A percentile compares a stretch with the other conserved stretches of the same genome.
These are phyloP conservation scores for Trichoderma oligosporum DNA, from an alignment of 2,329 filamentous ascomycete species.

Conservation along the genomic window DNA sequence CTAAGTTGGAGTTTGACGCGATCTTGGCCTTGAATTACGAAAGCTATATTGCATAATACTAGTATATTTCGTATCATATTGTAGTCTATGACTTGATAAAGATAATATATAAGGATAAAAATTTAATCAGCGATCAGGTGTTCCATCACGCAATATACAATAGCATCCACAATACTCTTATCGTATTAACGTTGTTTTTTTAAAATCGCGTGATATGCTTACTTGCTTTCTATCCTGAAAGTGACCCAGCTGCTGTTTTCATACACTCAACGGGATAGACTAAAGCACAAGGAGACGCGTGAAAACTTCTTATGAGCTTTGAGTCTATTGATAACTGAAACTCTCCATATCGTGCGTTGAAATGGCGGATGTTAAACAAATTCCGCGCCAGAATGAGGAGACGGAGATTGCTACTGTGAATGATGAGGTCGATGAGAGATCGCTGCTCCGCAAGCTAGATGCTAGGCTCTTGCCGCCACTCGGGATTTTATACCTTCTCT, in stretches of 20 bases:
- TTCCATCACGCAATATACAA: background rate
- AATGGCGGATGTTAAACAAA: background rate
- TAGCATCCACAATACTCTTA: too few species aligned
- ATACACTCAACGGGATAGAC: too few species aligned
- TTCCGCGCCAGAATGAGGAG: background rate
- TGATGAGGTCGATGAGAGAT: constrained; percentile 48
- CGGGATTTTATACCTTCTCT: constrained; percentile 52
- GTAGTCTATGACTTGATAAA: background rate
- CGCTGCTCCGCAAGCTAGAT: constrained; percentile 56
- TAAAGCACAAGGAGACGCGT: too few species aligned
- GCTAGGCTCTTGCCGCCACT: constrained; percentile 50
- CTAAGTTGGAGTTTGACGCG: constrained; percentile 1
- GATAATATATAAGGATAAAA: background rate
- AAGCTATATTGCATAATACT: background rate
- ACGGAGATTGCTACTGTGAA: background rate
- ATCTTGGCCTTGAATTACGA: background rate
- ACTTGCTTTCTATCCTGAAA: background rate
- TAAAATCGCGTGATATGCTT: background rate
- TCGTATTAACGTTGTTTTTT: background rate
- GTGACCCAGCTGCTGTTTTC: too few species aligned
- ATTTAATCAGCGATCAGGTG: background rate
- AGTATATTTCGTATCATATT: background rate
- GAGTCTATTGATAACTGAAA: too few species aligned
- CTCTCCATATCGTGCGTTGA: background rate
- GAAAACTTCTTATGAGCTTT: too few species aligned